phyloP scores from a whole-genome alignment of 2,329 filamentous ascomycete species.

The Saccharata proteae region DNA sequence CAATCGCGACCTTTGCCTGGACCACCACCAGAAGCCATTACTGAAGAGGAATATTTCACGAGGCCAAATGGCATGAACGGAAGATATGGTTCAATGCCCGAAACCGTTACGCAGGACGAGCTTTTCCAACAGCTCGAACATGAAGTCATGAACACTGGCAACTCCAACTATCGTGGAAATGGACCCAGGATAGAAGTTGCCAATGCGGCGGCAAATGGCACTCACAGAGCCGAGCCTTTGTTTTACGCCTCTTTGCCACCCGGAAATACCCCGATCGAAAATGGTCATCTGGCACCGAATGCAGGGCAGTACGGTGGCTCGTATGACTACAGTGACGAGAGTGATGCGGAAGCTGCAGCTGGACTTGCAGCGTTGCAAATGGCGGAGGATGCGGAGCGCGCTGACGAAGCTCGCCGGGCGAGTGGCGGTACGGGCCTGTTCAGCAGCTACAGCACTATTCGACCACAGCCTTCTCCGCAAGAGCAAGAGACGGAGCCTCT shows the following conservation, averaged over 20 bases:
- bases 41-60: conserved; percentile 17
- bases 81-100: conserved; percentile 26
- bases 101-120: conserved; percentile 37
- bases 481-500: conserved; percentile 17
- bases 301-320: conserved; percentile 16
- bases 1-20: conserved; percentile 48
- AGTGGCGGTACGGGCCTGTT: conserved; percentile 44
- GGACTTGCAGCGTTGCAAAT: conserved; percentile 74
- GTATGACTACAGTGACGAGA: conserved; percentile 49
- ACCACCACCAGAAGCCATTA: conserved; percentile 39
- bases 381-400: conserved; percentile 66
- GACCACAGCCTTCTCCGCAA: conserved; percentile 18
- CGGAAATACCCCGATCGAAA: conserved; percentile 28
- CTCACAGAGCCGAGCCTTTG: conserved; percentile 1
- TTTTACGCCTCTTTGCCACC: conserved; percentile 11
- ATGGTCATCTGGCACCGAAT: conserved; percentile 36
- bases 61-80: conserved; percentile 13
- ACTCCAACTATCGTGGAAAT: conserved; percentile 4
- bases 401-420: conserved; percentile 44
- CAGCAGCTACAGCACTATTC: conserved; percentile 31
- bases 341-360: conserved; percentile 76
- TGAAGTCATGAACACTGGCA: conserved; percentile 30
- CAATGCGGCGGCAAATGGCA: conserved; percentile 14
- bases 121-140: conserved; percentile 46
- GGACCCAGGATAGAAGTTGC: conserved; percentile 27